Evolutionary conservation across 1,139 yeast genomes (phyloP).

Genomic region (Hanseniaspora uvarum): DNA sequence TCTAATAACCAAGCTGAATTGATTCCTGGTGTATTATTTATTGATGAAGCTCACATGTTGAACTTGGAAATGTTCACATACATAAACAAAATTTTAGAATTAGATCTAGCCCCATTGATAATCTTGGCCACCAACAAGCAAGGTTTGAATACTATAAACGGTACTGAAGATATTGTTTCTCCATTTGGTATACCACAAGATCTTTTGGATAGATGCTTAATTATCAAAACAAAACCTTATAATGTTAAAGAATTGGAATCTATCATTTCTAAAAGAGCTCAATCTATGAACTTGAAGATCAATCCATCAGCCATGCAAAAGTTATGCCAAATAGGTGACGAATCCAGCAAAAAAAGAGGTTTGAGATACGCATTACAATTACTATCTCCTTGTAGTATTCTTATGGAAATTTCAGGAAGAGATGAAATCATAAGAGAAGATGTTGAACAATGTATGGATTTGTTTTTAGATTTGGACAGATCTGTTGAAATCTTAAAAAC

Average conservation of each 20-base stretch:
- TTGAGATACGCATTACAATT: conserved; percentile 86
- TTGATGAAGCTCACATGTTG: conserved; percentile 96
- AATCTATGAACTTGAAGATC: conserved; percentile 59
- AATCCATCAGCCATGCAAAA: conserved; percentile 58
- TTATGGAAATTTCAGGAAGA: conserved; percentile 66
- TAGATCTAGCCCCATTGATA: conserved; percentile 85
- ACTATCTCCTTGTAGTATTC: conserved; percentile 79
- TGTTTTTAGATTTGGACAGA: conserved; percentile 82
- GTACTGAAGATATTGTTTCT: conserved; percentile 76
- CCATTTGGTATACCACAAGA: conserved; percentile 98
- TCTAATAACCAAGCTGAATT: conserved; percentile 98
- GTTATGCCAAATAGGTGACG: conserved; percentile 60
- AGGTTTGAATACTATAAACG: conserved; percentile 82
- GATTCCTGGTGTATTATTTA: conserved; percentile 93
- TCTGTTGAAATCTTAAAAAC: conserved; percentile 65
- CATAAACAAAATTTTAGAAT: conserved; percentile 84
- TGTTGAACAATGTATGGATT: conserved; percentile 72
- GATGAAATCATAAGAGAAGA: conserved; percentile 59
- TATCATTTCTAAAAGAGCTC: conserved; percentile 72
- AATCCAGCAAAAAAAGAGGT: conserved; percentile 40
- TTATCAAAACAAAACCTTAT: conserved; percentile 85
- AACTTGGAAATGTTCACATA: conserved; percentile 94
- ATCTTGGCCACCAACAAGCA: conserved; percentile 83
- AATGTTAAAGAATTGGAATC: conserved; percentile 69
- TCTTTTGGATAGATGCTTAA: conserved; percentile 77